Evolutionary conservation across 768 basidiomycete species (phyloP).

Genomic region (Suillus clintonianus): DNA sequence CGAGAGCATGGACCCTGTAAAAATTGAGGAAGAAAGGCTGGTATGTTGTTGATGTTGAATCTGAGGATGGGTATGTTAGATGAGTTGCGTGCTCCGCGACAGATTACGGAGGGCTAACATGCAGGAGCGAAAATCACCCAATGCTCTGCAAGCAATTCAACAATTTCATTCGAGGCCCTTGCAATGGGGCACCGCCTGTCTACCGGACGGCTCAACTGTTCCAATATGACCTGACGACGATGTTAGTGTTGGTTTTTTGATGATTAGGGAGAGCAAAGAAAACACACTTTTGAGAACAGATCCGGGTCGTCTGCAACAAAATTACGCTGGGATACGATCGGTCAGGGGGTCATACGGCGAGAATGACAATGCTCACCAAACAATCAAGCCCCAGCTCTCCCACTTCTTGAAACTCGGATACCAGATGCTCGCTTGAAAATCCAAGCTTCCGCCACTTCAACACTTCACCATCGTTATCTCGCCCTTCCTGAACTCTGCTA

Average conservation of each 20-base stretch:
- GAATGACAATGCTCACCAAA: conserved; percentile 49
- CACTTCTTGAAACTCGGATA: conserved; percentile 74
- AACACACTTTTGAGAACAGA: conserved; percentile 66
- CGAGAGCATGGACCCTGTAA: conserved; percentile 76
- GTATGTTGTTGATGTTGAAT: conserved; percentile 79
- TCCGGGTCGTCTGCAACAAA: conserved; percentile 73
- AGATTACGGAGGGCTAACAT: conserved; percentile 48
- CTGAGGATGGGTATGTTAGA: conserved; percentile 28
- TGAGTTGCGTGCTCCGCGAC: neutral
- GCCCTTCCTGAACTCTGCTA: conserved; percentile 56
- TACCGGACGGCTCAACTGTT: conserved; percentile 74
- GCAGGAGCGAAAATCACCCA: conserved; percentile 87
- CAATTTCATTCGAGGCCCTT: conserved; percentile 82
- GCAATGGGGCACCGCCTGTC: conserved; percentile 83
- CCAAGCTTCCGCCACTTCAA: conserved; percentile 80
- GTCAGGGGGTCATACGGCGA: neutral
- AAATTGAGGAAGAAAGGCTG: conserved; percentile 90
- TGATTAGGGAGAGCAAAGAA: neutral
- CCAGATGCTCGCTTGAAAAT: conserved; percentile 73
- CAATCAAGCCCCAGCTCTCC: conserved; percentile 84
- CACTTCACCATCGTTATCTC: conserved; percentile 47
- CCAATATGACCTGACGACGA: conserved; percentile 62
- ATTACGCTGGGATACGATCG: conserved; percentile 45
- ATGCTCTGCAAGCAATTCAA: conserved; percentile 80
- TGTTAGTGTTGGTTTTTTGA: conserved; percentile 9